A percentile compares a stretch with the other conserved stretches of the same genome.
Evolutionary conservation across 305 asterid genomes (phyloP).

Genomic region (Ruellia speciosa): DNA sequence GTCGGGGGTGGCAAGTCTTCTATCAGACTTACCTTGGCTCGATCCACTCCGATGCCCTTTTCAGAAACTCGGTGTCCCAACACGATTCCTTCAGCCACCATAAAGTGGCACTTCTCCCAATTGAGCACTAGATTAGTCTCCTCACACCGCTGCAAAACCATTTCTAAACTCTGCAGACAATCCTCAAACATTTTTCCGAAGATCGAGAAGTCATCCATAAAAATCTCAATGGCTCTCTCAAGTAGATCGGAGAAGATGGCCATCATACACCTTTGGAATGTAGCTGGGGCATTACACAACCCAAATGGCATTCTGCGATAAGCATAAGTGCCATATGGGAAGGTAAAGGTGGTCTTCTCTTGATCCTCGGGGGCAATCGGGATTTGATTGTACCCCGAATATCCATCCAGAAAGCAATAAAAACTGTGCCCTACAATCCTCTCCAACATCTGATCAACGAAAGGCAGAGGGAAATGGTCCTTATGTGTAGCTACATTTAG

Average conservation of each 20-base stretch:
- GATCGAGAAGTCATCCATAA: slow-evolving; percentile 1
- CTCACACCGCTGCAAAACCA: not conserved
- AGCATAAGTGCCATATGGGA: too few species aligned
- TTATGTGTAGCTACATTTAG: not conserved
- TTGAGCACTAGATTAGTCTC: not conserved
- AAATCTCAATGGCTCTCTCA: not conserved
- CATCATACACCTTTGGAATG: slow-evolving; percentile 5
- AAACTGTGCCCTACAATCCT: not conserved
- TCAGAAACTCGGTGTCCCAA: not conserved
- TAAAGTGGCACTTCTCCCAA: not conserved
- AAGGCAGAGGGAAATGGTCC: not conserved
- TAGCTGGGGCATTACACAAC: not conserved
- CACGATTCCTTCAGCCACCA: not conserved
- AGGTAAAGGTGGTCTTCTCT: too few species aligned
- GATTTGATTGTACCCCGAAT: not conserved
- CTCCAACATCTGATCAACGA: slow-evolving; percentile 4
- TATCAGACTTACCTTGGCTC: not conserved
- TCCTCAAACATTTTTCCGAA: not conserved
- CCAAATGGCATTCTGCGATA: not conserved
- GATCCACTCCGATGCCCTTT: not conserved
- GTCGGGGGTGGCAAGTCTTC: not conserved
- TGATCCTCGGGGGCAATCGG: too few species aligned
- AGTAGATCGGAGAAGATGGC: not conserved
- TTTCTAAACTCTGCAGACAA: not conserved
- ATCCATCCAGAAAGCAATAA: slow-evolving; percentile 1